These are phyloP conservation scores for Acacia confusa DNA, from an alignment of 306 rosid genomes.

Conservation along the genomic window DNA sequence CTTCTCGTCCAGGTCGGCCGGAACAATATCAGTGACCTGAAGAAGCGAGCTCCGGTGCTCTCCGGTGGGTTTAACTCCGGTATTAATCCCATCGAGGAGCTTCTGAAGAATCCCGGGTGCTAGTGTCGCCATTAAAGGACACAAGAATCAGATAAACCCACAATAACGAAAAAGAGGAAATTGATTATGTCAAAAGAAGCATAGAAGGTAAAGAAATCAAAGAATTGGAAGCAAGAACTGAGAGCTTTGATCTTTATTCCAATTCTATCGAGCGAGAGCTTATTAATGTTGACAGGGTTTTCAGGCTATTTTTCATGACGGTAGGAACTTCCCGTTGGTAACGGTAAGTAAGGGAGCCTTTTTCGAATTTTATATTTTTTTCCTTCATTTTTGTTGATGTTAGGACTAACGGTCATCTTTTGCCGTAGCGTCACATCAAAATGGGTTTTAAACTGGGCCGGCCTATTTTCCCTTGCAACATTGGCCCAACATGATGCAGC, in stretches of 20 bases:
- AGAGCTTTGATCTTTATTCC: not conserved
- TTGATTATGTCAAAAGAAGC: not conserved
- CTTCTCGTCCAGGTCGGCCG: slow-evolving; percentile 85
- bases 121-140: slow-evolving; percentile 56
- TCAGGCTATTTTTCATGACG: not conserved
- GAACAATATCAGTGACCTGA: slow-evolving; percentile 91
- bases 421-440: slow-evolving; percentile 4
- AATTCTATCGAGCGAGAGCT: not conserved
- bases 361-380: slow-evolving; percentile 36
- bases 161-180: not conserved
- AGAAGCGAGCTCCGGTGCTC: slow-evolving; percentile 84
- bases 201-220: slow-evolving; percentile 8
- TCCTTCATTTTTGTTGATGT: slow-evolving; percentile 19
- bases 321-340: slow-evolving; percentile 43
- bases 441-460: not conserved
- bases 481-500: not conserved
- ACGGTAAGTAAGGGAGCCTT: slow-evolving; percentile 43
- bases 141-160: not conserved
- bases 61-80: slow-evolving; percentile 66
- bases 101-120: slow-evolving; percentile 84
- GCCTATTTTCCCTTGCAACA: not conserved
- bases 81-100: slow-evolving; percentile 71
- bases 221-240: not conserved
- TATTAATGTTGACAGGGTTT: not conserved
- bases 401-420: slow-evolving; percentile 66